These are phyloP conservation scores for Lipomyces spencermartinsiae DNA, from an alignment of 805 yeast species.

Conservation along the genomic window DNA sequence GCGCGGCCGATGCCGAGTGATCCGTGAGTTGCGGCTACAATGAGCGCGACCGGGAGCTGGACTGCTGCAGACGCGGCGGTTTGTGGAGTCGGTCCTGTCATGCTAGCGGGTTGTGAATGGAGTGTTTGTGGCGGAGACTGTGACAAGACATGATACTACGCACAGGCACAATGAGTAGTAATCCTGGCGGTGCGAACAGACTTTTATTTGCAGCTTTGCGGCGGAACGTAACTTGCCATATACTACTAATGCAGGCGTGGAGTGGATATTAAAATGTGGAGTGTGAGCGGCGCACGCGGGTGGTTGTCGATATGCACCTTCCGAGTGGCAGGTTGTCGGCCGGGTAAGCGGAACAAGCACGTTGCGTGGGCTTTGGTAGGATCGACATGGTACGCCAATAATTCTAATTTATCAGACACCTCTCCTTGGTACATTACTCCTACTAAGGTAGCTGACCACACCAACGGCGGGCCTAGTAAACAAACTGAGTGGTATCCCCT, in stretches of 20 bases:
- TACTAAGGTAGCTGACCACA: neutral
- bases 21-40: constrained; percentile 88
- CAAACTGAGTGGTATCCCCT: neutral
- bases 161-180: too few relatives aligned
- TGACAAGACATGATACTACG: too few relatives aligned
- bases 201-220: too few relatives aligned
- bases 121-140: neutral
- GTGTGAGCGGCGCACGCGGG: neutral
- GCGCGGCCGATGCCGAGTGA: constrained; percentile 81
- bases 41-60: constrained; percentile 53
- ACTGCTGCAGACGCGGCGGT: constrained; percentile 9
- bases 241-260: too few relatives aligned
- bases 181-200: neutral
- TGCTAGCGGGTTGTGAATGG: too few relatives aligned
- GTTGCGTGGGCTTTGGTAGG: too few relatives aligned
- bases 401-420: neutral
- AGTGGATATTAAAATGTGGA: neutral
- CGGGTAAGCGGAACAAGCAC: neutral
- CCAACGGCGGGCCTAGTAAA: neutral
- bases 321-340: neutral
- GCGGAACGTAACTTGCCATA: neutral
- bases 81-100: neutral
- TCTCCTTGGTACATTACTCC: neutral
- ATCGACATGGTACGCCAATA: too few relatives aligned
- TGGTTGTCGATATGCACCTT: neutral